Base-by-base conservation (phyloP, 208 protist genomes). In the Leishmania mexicana region DNA sequence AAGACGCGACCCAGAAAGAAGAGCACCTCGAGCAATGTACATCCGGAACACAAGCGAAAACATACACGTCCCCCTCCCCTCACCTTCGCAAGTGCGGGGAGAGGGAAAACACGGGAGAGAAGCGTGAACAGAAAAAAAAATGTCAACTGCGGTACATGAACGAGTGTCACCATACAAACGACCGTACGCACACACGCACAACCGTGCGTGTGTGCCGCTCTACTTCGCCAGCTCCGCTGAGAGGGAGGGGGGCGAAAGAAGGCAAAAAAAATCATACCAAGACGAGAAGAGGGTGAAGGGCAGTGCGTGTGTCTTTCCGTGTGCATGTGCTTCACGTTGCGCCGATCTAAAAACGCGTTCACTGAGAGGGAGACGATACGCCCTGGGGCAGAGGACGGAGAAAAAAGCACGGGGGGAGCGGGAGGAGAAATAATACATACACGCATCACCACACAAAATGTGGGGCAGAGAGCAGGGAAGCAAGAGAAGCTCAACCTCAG, bases 21-120 rank as follows among this genome's bases (percentile, higher is more conserved):
- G 24, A 81, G 62, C 35, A 58, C 31, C 47, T 7, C 31, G n/a
- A 42, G 51, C 45, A 60, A n/a, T 72, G 58, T 75, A 75, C 71
- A 78, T 67, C 53, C 62, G 71, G 49, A 65, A 65, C 31, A 65
- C 65, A 86, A 86, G 38, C 13, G 24, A 78, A 53, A 53, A 65
- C 62, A 62, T 45, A 53, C 1, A 28, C 40, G 51, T 10, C 15
- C 15, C 51, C 51, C 17, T 21, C 51, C 15, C 15, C 3, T 54
- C 51, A 21, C 51, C 51, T 54, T 4, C 11, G 45, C 11, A 31
- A 51, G 45, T 62, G 54, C 45, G 53, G 7, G n/a, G 10, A 65
- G 76, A 77, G 19, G 65, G 21, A 21, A 24, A 75, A 53, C 24
- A 24, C 1, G 42, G 40, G 35, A 49, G 31, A 58, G 47, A 74